Percentiles rank a stretch among this genome's conserved stretches.
phyloP scores from a whole-genome alignment of 768 basidiomycete species.

The Pleurotus sapidus region DNA sequence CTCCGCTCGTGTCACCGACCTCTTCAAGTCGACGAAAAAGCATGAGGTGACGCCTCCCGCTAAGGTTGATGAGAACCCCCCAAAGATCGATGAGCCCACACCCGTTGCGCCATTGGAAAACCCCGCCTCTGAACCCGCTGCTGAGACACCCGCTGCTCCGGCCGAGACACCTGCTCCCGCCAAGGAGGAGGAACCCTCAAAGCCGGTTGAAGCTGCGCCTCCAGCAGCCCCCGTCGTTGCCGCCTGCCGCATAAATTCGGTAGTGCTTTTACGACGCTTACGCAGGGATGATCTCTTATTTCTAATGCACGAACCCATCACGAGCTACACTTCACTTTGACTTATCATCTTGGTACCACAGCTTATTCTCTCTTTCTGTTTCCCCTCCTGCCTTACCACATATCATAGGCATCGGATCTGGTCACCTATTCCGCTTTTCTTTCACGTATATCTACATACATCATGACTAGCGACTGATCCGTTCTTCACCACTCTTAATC shows the following conservation, averaged over 20 bases:
- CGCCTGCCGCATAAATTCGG: conserved; percentile 67
- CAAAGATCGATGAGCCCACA: conserved; percentile 80
- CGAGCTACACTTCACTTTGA: conserved; percentile 26
- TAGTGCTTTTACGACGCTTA: not conserved
- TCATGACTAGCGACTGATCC: conserved; percentile 61
- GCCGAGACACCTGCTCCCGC: conserved; percentile 28
- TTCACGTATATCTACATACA: conserved; percentile 23
- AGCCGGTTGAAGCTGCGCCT: conserved; percentile 47
- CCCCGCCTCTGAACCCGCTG: conserved; percentile 52
- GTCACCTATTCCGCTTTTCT: conserved; percentile 30
- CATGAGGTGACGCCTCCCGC: conserved; percentile 61
- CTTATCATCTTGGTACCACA: conserved; percentile 24
- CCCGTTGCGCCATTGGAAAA: conserved; percentile 85
- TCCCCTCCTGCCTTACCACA: conserved; percentile 40
- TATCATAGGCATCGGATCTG: conserved; percentile 60
- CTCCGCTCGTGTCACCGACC: conserved; percentile 76
- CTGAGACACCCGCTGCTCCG: conserved; percentile 26
- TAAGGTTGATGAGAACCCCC: conserved; percentile 88
- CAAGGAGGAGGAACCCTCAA: conserved; percentile 27
- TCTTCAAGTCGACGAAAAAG: conserved; percentile 76
- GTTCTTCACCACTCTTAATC: conserved; percentile 61
- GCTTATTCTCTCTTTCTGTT: conserved; percentile 26
- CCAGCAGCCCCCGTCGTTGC: conserved; percentile 59
- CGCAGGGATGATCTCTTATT: conserved; percentile 16
- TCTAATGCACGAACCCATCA: conserved; percentile 43